Base-by-base conservation (phyloP, 495 filamentous ascomycete genomes). In the Aspergillus olivimuriae region DNA sequence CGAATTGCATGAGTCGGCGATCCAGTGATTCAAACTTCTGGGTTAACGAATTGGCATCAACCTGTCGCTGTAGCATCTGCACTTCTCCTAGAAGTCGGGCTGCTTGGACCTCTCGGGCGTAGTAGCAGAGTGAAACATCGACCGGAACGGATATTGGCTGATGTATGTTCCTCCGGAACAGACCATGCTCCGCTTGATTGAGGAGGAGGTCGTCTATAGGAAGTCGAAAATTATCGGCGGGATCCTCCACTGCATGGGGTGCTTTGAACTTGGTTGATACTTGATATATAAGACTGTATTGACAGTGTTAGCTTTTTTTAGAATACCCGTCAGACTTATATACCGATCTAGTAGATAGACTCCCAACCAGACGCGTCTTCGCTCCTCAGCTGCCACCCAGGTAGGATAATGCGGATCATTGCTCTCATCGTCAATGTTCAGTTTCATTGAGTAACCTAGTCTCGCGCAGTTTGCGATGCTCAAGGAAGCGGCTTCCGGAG, bases 291-390 rank as follows among this genome's bases (percentile, higher is more conserved):
- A 46, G 22, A 2, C 43, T 46, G 34, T 12, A 21, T 2, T n/a
- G 18, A 15, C 14, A 36, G 33, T 5, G n/a, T 28, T 35, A 15
- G 24, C 5, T 28, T 5, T 28, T 28, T 11, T n/a, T n/a, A n/a
- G n/a, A n/a, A n/a, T n/a, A n/a, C n/a, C n/a, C n/a, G n/a, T n/a
- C n/a, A n/a, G n/a, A n/a, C n/a, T n/a, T n/a, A n/a, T 32, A 22
- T 14, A 46, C 43, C 43, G 3, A 18, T 46, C 43, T 12, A 46
- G 4, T 17, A 46, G 19, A 19, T 31, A 46, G 8, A 46, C 6
- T n/a, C 43, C 43, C 20, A 32, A 8, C 43, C 43, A 46, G 1
- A 32, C 34, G 4, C 34, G 16, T 18, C 43, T 36, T 12, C 16
- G 22, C 35, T 46, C 43, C 20, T 46, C 43, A 1, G 22, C 21